A percentile compares a stretch with the other conserved stretches of the same genome.
These are phyloP conservation scores for Sindora glabra DNA, from an alignment of 306 rosid species.

Conservation along the genomic window DNA sequence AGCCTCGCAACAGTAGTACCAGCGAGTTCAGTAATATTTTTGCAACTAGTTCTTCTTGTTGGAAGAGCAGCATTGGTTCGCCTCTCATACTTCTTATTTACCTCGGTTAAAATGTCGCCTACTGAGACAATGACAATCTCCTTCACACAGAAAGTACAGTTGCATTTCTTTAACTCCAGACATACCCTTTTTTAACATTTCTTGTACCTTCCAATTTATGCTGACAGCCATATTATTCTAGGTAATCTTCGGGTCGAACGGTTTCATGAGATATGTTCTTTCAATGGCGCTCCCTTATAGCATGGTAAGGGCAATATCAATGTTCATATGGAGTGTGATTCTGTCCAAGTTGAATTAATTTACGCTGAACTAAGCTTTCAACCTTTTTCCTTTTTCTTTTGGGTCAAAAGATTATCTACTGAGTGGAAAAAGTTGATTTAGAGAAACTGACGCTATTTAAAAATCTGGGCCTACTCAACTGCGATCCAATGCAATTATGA, in stretches of 20 bases:
- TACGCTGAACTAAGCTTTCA: too few relatives aligned
- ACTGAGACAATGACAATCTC: constrained; percentile 48
- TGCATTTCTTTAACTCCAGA: not conserved
- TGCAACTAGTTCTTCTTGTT: constrained; percentile 58
- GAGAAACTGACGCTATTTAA: constrained; percentile 1
- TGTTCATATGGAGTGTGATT: not conserved
- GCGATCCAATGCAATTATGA: constrained; percentile 75
- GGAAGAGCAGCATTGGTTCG: constrained; percentile 95
- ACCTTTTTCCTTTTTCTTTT: too few relatives aligned
- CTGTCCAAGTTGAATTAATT: not conserved
- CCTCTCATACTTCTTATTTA: constrained; percentile 75
- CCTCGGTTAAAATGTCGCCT: constrained; percentile 46
- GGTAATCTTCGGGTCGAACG: constrained; percentile 98
- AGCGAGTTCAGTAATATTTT: constrained; percentile 69
- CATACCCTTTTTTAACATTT: not conserved
- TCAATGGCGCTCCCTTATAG: constrained; percentile 95
- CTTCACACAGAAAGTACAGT: constrained; percentile 63
- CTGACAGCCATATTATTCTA: constrained; percentile 21
- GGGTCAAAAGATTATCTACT: too few relatives aligned
- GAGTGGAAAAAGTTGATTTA: too few relatives aligned
- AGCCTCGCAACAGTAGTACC: constrained; percentile 83
- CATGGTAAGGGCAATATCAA: constrained; percentile 63
- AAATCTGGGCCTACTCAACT: constrained; percentile 64
- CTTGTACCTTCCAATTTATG: not conserved
- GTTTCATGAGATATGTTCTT: constrained; percentile 99